These are phyloP conservation scores for Dictyostelium citrinum DNA, from an alignment of 78 protist species.

Conservation along the genomic window DNA sequence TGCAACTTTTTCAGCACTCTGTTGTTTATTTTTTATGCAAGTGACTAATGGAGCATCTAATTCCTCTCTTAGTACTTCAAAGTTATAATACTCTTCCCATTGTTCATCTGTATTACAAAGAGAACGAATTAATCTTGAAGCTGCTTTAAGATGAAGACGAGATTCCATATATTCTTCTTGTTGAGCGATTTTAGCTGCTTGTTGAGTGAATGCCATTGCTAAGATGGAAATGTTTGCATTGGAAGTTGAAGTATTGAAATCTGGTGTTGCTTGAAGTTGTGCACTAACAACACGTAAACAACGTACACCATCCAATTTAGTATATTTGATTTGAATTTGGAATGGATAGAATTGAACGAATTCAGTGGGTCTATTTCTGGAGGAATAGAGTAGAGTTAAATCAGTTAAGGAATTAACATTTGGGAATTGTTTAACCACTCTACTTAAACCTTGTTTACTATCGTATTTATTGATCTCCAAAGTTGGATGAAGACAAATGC, in stretches of 20 bases:
- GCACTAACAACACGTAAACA: conserved; percentile 71
- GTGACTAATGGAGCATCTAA: conserved; percentile 14
- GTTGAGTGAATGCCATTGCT: conserved; percentile 54
- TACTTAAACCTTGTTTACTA: conserved; percentile 22
- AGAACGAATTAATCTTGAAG: background rate
- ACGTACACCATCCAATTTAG: conserved; percentile 63
- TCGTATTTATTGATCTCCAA: conserved; percentile 36
- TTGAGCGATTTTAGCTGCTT: conserved; percentile 57
- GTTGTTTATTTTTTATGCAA: conserved; percentile 18
- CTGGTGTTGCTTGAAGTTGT: background rate
- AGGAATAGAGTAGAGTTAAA: conserved; percentile 3
- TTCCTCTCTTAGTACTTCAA: background rate
- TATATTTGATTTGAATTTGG: conserved; percentile 76
- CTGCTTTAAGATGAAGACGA: conserved; percentile 29
- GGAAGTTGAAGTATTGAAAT: background rate
- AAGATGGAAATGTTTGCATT: conserved; percentile 9
- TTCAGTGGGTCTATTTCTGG: background rate
- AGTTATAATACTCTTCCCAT: conserved; percentile 54
- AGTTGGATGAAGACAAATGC: conserved; percentile 28
- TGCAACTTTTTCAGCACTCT: background rate
- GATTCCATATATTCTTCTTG: conserved; percentile 16
- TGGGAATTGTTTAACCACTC: conserved; percentile 22
- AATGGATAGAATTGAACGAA: conserved; percentile 26
- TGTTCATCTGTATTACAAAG: conserved; percentile 42
- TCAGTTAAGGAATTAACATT: conserved; percentile 32